These are phyloP conservation scores for Raphanus raphanistrum DNA, from an alignment of 345 rosid genomes.

Conservation along the genomic window DNA sequence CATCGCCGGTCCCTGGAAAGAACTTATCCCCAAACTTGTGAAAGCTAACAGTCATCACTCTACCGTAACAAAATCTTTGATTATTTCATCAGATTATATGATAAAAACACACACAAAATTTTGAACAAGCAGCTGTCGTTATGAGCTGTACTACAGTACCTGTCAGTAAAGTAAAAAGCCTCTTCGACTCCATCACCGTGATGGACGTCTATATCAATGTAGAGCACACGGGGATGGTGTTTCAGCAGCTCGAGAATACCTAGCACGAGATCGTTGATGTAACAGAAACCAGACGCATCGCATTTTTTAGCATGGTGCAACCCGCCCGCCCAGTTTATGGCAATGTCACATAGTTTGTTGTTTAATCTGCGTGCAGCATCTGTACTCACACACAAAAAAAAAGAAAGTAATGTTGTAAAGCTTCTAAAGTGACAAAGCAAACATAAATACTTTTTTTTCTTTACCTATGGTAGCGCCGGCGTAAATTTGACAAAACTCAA, in stretches of 20 bases:
- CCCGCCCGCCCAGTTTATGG: constrained; percentile 99
- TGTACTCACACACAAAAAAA: constrained; percentile 15
- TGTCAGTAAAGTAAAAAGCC: constrained; percentile 96
- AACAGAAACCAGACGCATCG: constrained; percentile 97
- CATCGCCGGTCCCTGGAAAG: constrained; percentile 99
- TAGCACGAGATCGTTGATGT: constrained; percentile 92
- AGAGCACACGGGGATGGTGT: constrained; percentile 83
- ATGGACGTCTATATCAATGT: constrained; percentile 96
- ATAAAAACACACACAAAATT: background rate
- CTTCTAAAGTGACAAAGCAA: background rate
- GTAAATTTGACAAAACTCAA: constrained; percentile 96
- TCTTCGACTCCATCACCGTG: constrained; percentile 99
- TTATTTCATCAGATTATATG: background rate
- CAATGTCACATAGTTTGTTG: constrained; percentile 90
- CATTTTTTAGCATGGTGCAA: constrained; percentile 98
- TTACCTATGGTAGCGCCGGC: constrained; percentile 98
- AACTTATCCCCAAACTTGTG: constrained; percentile 94
- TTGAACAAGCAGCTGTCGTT: background rate
- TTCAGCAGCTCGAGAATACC: constrained; percentile 94
- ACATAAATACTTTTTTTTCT: background rate
- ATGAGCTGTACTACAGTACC: constrained; percentile 41
- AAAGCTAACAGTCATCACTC: constrained; percentile 99
- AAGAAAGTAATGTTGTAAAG: constrained; percentile 8
- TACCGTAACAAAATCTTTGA: constrained; percentile 39
- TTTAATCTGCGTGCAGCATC: constrained; percentile 95